phyloP scores from a whole-genome alignment of 257 asterid genomes.

The Rhazya stricta region DNA sequence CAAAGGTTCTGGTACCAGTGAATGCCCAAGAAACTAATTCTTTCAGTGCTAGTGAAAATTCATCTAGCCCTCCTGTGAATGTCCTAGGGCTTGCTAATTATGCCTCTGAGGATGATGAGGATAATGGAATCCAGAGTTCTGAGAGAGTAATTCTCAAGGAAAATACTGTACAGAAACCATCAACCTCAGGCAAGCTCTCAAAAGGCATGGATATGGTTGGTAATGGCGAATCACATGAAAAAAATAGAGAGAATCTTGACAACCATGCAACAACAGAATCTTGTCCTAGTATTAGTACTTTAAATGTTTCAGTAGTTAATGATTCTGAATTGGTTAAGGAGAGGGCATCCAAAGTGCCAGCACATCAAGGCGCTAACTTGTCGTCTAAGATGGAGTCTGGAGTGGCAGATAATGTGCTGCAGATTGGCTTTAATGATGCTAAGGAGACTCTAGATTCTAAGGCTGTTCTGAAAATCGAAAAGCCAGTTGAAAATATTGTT shows the following conservation, averaged over 20 bases:
- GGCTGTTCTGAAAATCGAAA: slow-evolving; percentile 39
- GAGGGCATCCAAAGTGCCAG: slow-evolving; percentile 27
- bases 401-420: slow-evolving; percentile 32
- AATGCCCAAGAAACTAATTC: slow-evolving; percentile 38
- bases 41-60: slow-evolving; percentile 48
- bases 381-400: slow-evolving; percentile 33
- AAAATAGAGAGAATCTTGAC: slow-evolving; percentile 26
- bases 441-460: slow-evolving; percentile 27
- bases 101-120: slow-evolving; percentile 88
- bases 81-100: slow-evolving; percentile 79
- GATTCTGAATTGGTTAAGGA: slow-evolving; percentile 27
- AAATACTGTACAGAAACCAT: slow-evolving; percentile 24
- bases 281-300: slow-evolving; percentile 29
- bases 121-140: slow-evolving; percentile 53
- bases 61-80: slow-evolving; percentile 59
- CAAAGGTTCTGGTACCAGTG: slow-evolving; percentile 54
- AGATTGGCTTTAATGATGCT: slow-evolving; percentile 21
- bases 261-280: slow-evolving; percentile 25
- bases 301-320: slow-evolving; percentile 18
- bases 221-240: slow-evolving; percentile 41
- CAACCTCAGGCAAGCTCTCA: slow-evolving; percentile 30
- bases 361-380: slow-evolving; percentile 20
- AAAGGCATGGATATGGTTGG: slow-evolving; percentile 31
- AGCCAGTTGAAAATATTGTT: slow-evolving; percentile 33
- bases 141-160: slow-evolving; percentile 34